Evolutionary conservation across 2,329 filamentous ascomycete genomes (phyloP), one percentile per base, ranked within the genome.

Genomic region (Macrophomina phaseolina): DNA sequence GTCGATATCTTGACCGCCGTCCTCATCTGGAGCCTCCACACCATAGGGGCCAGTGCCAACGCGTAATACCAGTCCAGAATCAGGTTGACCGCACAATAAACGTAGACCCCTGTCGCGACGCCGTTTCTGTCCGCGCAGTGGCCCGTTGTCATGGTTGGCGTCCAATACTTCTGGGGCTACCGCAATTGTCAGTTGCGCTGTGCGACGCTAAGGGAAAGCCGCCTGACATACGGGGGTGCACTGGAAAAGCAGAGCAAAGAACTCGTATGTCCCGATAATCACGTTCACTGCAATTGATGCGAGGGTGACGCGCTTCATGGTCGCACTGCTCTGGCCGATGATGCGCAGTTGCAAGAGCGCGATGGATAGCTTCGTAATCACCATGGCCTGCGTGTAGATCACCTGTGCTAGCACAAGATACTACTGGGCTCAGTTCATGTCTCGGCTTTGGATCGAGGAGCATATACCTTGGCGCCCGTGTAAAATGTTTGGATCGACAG

Each of bases 1-100:
- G 62, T 55, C 4, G 62, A 64, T 5, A 64, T 28, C 28, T 55
- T 64, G 49, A 56, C 62, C 38, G 30, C 36, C 9, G 23, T 46
- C 28, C 38, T 60, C 49, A 46, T 52, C 28, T 64, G 62, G 9
- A 64, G 49, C 62, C 28, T 55, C 49, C 49, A 64, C 4, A 64
- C 52, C 49, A 64, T 28, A 6, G 62, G 62, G 18, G 42, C 62
- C 38, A 64, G 16, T 34, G 62, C 62, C 4, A 64, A 36, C 6
- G 62, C 62, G 7, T 64, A 64, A 49, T 64, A 64, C 49, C 49
- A 55, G 23, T 64, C 62, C 38, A 64, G 28, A 18, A 23, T 30
- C 3, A 64, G 38, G 32, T 64, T 53, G 16, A 64, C 9, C 4
- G 49, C 40, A 2, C 38, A 64, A 28, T 64, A 64, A 2, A 64